These are phyloP conservation scores for Fusarium liriodendri DNA, from an alignment of 2,329 filamentous ascomycete genomes.

Conservation along the genomic window DNA sequence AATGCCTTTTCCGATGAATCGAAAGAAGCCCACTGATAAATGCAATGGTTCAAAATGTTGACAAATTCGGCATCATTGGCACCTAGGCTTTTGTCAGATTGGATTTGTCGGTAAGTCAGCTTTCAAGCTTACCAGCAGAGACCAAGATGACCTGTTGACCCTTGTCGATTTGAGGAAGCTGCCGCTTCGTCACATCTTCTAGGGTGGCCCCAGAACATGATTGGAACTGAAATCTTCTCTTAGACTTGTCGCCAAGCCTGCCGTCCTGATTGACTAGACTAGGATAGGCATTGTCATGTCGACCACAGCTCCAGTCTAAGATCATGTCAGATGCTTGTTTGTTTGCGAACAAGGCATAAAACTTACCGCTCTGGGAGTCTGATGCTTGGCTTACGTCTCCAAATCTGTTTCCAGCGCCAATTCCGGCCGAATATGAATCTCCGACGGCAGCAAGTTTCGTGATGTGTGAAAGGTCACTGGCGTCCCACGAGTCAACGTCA, in stretches of 20 bases:
- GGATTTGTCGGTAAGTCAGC: background rate
- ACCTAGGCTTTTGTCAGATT: background rate
- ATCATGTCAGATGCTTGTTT: background rate
- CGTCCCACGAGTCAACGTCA: background rate
- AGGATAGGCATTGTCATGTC: background rate
- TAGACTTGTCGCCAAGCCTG: background rate
- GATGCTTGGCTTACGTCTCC: background rate
- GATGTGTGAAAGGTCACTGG: constrained; percentile 1
- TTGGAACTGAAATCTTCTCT: background rate
- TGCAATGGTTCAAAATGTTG: background rate
- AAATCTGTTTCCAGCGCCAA: constrained; percentile 8
- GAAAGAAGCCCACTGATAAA: constrained; percentile 2
- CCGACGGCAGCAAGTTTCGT: constrained; percentile 15
- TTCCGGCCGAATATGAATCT: constrained; percentile 13
- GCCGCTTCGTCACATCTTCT: background rate
- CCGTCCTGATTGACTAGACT: background rate
- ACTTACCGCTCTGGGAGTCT: background rate
- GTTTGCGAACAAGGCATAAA: background rate
- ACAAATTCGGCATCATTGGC: background rate
- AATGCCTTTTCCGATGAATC: background rate
- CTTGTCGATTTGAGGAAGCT: background rate
- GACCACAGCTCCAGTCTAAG: background rate
- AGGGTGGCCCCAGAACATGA: background rate
- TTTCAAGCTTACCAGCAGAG: background rate
- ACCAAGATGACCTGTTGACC: background rate